Percentiles rank a stretch among this genome's conserved stretches.
phyloP scores from a whole-genome alignment of 176 grass and related monocot genomes.

The Sorghum bicolor region DNA sequence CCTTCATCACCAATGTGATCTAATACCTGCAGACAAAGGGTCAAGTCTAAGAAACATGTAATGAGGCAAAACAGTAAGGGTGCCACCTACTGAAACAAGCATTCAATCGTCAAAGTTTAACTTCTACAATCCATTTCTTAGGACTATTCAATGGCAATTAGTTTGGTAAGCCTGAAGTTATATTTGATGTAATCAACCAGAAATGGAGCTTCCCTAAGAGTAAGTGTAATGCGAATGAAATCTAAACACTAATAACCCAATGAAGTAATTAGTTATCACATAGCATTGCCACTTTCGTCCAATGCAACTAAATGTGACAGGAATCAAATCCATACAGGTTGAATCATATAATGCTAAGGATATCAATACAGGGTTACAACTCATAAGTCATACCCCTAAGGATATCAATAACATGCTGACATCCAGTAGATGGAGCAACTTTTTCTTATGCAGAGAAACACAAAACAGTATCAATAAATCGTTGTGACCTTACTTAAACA shows the following conservation, averaged over 20 bases:
- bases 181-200: neutral
- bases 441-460: neutral
- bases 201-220: neutral
- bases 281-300: neutral
- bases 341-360: neutral
- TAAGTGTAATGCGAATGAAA: neutral
- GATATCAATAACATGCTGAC: neutral
- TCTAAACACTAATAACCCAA: neutral
- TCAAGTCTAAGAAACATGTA: neutral
- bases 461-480: neutral
- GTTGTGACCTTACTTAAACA: neutral
- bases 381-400: neutral
- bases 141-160: neutral
- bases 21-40: constrained; percentile 51
- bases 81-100: neutral
- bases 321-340: neutral
- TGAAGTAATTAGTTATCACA: neutral
- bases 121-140: neutral
- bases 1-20: constrained; percentile 65
- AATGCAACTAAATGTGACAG: neutral
- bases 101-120: neutral
- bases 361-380: neutral
- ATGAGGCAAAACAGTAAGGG: neutral
- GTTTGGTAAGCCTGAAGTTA: neutral
- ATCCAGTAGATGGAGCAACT: neutral